phyloP scores from a whole-genome alignment of 2,329 filamentous ascomycete species.

The Colletotrichum sp. region DNA sequence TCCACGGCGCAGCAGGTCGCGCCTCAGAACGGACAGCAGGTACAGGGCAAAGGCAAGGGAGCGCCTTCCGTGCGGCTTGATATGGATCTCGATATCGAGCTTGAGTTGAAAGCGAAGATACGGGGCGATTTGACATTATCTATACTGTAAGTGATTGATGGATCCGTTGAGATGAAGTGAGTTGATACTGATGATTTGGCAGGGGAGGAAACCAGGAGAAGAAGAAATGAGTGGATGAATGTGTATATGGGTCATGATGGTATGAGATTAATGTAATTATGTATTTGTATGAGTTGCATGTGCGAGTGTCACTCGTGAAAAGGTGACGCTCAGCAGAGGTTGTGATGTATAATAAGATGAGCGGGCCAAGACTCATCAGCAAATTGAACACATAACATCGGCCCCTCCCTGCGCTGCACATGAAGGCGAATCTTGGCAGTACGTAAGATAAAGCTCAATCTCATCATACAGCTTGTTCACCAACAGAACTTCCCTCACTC shows the following conservation, averaged over 20 bases:
- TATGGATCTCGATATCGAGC: slow-evolving; percentile 17
- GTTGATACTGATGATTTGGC: not conserved
- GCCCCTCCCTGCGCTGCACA: not conserved
- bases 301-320: not conserved
- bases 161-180: not conserved
- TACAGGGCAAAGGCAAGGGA: not conserved
- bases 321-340: not conserved
- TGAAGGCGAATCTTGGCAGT: no score
- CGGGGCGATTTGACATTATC: slow-evolving; percentile 8
- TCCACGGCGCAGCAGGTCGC: not conserved
- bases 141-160: not conserved
- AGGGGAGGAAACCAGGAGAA: not conserved
- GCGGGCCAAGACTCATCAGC: not conserved
- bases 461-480: no score
- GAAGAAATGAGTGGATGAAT: not conserved
- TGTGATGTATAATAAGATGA: not conserved
- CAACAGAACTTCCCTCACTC: not conserved
- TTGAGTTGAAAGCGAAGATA: slow-evolving; percentile 20
- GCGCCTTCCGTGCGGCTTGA: slow-evolving; percentile 14
- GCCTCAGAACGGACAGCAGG: not conserved
- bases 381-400: not conserved
- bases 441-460: no score
- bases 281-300: not conserved
- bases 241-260: not conserved
- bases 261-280: not conserved